Percentiles rank a stretch among this genome's conserved stretches.
Conservation (phyloP, 73 alveolate genomes). For the Urostyla sp. region DNA sequence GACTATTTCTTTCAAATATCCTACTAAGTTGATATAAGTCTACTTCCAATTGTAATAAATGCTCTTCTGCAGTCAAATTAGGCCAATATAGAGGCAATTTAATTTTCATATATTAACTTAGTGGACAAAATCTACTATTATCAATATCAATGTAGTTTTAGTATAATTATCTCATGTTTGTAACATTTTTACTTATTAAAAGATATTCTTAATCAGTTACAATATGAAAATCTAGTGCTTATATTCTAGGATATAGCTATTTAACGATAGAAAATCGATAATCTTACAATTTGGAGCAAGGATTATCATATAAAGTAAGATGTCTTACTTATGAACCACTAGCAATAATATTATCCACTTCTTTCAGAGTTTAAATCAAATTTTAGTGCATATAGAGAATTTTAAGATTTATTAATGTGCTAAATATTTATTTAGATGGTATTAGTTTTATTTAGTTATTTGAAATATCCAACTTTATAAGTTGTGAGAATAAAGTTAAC, state of each 20-base stretch:
- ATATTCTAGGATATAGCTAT: constrained; percentile 41
- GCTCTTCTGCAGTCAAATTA: constrained; percentile 61
- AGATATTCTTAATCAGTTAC: constrained; percentile 73
- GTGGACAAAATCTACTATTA: constrained; percentile 39
- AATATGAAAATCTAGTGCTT: constrained; percentile 65
- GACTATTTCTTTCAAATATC: constrained; percentile 55
- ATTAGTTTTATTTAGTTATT: constrained; percentile 30
- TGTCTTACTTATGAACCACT: constrained; percentile 46
- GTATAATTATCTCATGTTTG: not conserved
- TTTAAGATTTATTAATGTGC: constrained; percentile 17
- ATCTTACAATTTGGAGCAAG: constrained; percentile 54
- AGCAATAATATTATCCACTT: constrained; percentile 46
- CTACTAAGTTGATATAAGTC: constrained; percentile 58
- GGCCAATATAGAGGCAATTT: constrained; percentile 43
- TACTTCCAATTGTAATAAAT: constrained; percentile 56
- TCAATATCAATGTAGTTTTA: constrained; percentile 3
- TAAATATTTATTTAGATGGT: constrained; percentile 35
- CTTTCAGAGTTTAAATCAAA: constrained; percentile 35
- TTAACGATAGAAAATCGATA: constrained; percentile 67
- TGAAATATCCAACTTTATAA: constrained; percentile 54
- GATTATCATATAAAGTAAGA: constrained; percentile 63
- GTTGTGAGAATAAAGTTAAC: not conserved
- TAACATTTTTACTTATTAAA: too few species aligned
- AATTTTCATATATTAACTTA: constrained; percentile 59
- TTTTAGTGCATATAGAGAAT: constrained; percentile 66